Percentiles rank a stretch among this genome's conserved stretches.
These are phyloP conservation scores for Cymbopogon citratus DNA, from an alignment of 176 grass and related monocot species.

Conservation along the genomic window DNA sequence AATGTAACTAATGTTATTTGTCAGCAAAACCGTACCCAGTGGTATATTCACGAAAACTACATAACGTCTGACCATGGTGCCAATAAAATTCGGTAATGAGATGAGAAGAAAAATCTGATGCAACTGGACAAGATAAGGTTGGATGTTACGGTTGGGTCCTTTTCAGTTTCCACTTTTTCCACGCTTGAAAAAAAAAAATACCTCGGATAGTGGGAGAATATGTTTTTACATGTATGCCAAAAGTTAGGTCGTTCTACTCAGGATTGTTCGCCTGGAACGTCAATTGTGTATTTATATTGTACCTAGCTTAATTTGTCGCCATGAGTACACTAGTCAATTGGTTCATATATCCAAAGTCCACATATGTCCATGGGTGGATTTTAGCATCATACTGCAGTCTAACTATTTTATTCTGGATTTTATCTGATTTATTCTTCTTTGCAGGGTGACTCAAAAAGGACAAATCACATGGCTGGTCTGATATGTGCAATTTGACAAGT, in stretches of 20 bases:
- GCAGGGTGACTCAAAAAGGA: slow-evolving; percentile 22
- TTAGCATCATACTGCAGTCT: not conserved
- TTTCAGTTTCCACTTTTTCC: not conserved
- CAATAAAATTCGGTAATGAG: not conserved
- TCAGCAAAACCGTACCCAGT: not conserved
- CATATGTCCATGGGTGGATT: not conserved
- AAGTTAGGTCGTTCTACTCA: slow-evolving; percentile 15
- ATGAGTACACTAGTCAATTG: slow-evolving; percentile 22
- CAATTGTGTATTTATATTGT: slow-evolving; percentile 9
- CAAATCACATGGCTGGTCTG: not conserved
- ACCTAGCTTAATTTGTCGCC: slow-evolving; percentile 15
- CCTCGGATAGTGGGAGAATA: not conserved
- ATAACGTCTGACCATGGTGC: not conserved
- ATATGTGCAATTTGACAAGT: slow-evolving; percentile 15
- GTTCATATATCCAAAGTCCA: slow-evolving; percentile 14
- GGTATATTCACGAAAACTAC: slow-evolving; percentile 24
- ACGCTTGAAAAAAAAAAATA: not conserved
- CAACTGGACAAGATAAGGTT: slow-evolving; percentile 33
- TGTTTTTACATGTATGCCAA: not conserved
- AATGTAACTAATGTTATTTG: not conserved
- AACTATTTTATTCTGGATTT: not conserved
- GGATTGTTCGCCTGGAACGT: slow-evolving; percentile 3
- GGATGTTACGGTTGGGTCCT: not conserved
- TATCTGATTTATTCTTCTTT: not conserved
- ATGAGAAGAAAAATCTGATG: slow-evolving; percentile 15